Base-by-base conservation (phyloP, 2,329 filamentous ascomycete genomes). In the Aspergillus fijiensis region DNA sequence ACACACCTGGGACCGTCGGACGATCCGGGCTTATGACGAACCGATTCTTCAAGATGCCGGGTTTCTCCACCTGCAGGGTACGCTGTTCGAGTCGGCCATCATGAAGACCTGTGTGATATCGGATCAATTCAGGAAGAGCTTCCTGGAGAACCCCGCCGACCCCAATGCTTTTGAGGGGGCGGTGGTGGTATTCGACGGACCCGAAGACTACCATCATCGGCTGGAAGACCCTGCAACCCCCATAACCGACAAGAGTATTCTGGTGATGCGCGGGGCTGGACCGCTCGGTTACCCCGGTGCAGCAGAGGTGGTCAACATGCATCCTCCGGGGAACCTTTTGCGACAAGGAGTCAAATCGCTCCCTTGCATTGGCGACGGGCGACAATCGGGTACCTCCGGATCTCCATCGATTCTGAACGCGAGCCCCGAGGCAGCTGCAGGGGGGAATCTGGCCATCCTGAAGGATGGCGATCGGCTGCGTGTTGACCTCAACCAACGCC, bases 381-480 rank as follows among this genome's bases (percentile, higher is more conserved):
- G 83, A 51, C 83, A 85, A 66, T 84, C 81, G 7, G 82, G 83
- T 33, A 85, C 83, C 2, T 84, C 82, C 3, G 82, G 80, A 0
- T 82, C 80, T 3, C 83, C 82, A 1, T 83, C 81, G 0, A 84
- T 85, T 54, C 70, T 85, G n/a, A 84, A 85, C 61, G 82, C 82
- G 1, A 82, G 78, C 49, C 82, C 83, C 7, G 83, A 85, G 68
- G 82, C 83, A 12, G 81, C 82, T 1, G 80, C 80, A 10, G 82
- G 82, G 7, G 82, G 83, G 1, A 84, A 84, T 56, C 72, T 85
- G 21, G 82, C 80, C 4, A 74, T 85, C 21, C 68, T 85, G 21
- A 69, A 69, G 14, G 79, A 84, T 65, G 82, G 82, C 2, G 83
- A 85, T 65, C 69, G 69, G 51, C 64, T 85, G 21, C 72, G 83